Evolutionary conservation across 2,329 filamentous ascomycete species (phyloP).

Genomic region (Hawksworthiomyces lignivorus): DNA sequence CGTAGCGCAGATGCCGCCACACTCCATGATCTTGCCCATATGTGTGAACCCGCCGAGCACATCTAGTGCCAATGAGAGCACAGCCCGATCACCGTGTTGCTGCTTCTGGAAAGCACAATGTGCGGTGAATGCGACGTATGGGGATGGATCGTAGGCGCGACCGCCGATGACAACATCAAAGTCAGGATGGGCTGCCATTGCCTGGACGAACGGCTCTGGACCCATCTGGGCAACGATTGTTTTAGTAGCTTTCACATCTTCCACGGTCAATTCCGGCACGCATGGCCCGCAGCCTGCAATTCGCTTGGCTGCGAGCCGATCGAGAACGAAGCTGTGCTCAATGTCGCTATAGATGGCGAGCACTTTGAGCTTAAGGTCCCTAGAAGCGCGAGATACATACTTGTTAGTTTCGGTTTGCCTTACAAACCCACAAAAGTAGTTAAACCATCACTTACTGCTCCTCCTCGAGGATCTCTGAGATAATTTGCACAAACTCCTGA

Average conservation of each 20-base stretch:
- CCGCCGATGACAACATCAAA: slow-evolving; percentile 42
- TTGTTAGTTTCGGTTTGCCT: no score
- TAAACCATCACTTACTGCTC: no score
- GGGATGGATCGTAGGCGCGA: slow-evolving; percentile 32
- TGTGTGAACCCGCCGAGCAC: slow-evolving; percentile 32
- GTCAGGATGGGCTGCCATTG: slow-evolving; percentile 23
- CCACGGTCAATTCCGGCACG: neutral
- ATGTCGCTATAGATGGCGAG: neutral
- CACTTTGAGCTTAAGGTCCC: neutral
- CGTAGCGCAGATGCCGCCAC: slow-evolving; percentile 37
- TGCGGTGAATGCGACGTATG: slow-evolving; percentile 28
- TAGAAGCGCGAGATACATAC: no score
- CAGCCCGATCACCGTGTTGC: neutral
- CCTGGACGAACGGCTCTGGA: slow-evolving; percentile 19
- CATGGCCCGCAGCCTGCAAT: neutral
- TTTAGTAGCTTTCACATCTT: neutral
- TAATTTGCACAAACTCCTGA: neutral
- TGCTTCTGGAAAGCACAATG: slow-evolving; percentile 12
- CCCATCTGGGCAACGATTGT: slow-evolving; percentile 15
- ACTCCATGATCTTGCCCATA: slow-evolving; percentile 51
- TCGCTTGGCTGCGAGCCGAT: neutral
- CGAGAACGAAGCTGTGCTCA: neutral
- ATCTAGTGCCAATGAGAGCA: neutral
- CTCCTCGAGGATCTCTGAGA: neutral
- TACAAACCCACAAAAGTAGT: no score